A percentile compares a stretch with the other conserved stretches of the same genome.
These are phyloP conservation scores for Cladobotryum protrusum DNA, from an alignment of 2,329 filamentous ascomycete genomes.

Conservation along the genomic window DNA sequence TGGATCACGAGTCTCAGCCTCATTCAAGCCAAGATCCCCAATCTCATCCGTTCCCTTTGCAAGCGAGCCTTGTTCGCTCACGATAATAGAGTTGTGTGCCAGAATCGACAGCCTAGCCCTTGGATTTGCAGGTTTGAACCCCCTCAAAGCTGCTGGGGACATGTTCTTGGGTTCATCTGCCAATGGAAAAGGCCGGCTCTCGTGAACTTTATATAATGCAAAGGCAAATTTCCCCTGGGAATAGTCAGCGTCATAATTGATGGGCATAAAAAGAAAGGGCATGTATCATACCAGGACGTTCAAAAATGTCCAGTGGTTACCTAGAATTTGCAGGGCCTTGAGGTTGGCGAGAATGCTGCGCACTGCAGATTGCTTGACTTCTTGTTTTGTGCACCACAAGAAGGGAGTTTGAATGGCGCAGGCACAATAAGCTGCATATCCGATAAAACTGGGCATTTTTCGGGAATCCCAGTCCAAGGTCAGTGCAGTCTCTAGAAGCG, in stretches of 20 bases:
- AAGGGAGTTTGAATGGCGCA: constrained; percentile 19
- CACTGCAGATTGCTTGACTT: constrained; percentile 11
- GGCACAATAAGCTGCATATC: constrained; percentile 17
- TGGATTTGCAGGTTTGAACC: constrained; percentile 1
- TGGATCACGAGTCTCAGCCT: neutral
- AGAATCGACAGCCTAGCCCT: neutral
- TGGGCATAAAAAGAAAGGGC: neutral
- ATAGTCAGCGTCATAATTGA: neutral
- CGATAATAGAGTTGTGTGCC: neutral
- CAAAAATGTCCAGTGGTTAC: constrained; percentile 10
- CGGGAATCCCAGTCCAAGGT: neutral
- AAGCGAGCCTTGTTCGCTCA: neutral
- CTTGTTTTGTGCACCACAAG: constrained; percentile 15
- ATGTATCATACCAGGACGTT: constrained; percentile 12
- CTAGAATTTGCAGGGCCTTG: constrained; percentile 12
- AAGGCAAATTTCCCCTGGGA: neutral
- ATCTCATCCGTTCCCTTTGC: neutral
- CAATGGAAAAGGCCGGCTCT: neutral
- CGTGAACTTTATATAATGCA: neutral
- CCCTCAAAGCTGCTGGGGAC: neutral
- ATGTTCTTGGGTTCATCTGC: constrained; percentile 2
- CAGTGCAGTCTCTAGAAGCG: constrained; percentile 4
- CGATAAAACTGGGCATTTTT: constrained; percentile 16
- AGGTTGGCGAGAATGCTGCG: constrained; percentile 15
- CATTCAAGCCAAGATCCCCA: neutral